Conservation (phyloP, 2,329 filamentous ascomycete species). For the Colletotrichum plurivorum region DNA sequence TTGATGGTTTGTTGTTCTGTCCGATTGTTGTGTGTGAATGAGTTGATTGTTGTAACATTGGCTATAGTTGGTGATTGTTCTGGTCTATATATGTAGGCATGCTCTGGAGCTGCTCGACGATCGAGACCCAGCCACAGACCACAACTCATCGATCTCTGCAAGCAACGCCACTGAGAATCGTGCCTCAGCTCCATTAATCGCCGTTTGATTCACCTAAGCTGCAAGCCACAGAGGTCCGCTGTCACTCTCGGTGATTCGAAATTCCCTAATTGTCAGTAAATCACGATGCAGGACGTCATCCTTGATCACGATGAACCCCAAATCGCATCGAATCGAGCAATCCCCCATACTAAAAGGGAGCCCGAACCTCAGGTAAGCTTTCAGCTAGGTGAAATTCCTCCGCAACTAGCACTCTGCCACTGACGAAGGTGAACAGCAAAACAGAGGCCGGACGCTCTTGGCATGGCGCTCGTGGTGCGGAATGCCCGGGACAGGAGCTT, state of each 20-base stretch:
- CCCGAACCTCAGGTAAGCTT: neutral
- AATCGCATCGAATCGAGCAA: neutral
- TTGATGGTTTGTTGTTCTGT: neutral
- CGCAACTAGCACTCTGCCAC: conserved; percentile 23
- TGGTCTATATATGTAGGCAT: neutral
- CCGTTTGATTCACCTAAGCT: neutral
- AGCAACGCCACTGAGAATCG: neutral
- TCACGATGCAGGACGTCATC: conserved; percentile 30
- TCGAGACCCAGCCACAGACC: neutral
- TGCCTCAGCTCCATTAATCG: neutral
- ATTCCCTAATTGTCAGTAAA: neutral
- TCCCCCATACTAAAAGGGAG: neutral
- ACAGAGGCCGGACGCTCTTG: conserved; percentile 16
- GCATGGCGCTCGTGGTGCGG: conserved; percentile 22
- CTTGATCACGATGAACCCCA: conserved; percentile 4
- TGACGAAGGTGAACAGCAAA: conserved; percentile 25
- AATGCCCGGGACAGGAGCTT: neutral
- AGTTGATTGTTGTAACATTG: neutral
- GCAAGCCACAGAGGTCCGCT: neutral
- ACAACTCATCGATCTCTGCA: neutral
- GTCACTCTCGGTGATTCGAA: conserved; percentile 1
- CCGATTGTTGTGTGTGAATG: too few relatives aligned
- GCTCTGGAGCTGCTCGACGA: neutral
- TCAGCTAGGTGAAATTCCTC: neutral
- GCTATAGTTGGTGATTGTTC: too few relatives aligned